These are phyloP conservation scores for Termitomyces sp. DNA, from an alignment of 768 basidiomycete species.

Conservation along the genomic window DNA sequence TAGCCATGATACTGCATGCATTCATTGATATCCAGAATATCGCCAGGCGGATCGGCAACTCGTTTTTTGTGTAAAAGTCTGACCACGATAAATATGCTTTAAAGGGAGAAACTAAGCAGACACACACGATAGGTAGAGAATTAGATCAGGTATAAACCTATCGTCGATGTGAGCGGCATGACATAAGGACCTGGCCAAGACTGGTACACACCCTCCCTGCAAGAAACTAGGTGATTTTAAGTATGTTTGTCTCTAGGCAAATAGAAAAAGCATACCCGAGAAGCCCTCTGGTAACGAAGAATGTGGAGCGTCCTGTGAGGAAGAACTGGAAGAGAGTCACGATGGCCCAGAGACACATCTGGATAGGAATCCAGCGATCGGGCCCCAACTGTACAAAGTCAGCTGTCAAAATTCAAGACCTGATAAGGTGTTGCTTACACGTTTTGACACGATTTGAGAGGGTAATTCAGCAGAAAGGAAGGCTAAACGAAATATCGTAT, in stretches of 20 bases:
- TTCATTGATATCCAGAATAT: constrained; percentile 51
- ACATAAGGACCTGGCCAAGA: not conserved
- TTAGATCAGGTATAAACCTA: constrained; percentile 54
- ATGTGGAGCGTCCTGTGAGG: constrained; percentile 46
- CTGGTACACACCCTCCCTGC: constrained; percentile 36
- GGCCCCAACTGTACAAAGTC: constrained; percentile 40
- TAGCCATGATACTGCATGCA: constrained; percentile 39
- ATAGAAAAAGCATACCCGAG: constrained; percentile 32
- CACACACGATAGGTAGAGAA: constrained; percentile 58
- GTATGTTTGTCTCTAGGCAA: not conserved
- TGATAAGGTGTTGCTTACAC: constrained; percentile 24
- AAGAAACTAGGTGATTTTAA: constrained; percentile 24
- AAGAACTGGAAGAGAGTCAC: constrained; percentile 51
- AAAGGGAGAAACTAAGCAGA: not conserved
- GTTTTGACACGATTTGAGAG: constrained; percentile 58
- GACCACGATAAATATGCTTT: not conserved
- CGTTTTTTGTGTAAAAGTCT: constrained; percentile 59
- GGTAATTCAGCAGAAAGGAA: constrained; percentile 57
- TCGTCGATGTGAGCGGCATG: not conserved
- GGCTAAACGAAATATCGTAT: constrained; percentile 44
- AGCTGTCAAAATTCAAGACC: not conserved
- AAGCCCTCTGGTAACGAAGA: constrained; percentile 43
- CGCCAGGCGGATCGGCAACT: constrained; percentile 52
- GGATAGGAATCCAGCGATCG: constrained; percentile 59
- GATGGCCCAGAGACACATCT: constrained; percentile 52